A percentile compares a stretch with the other conserved stretches of the same genome.
These are phyloP conservation scores for Setomelanomma holmii DNA, from an alignment of 2,329 filamentous ascomycete species.

Conservation along the genomic window DNA sequence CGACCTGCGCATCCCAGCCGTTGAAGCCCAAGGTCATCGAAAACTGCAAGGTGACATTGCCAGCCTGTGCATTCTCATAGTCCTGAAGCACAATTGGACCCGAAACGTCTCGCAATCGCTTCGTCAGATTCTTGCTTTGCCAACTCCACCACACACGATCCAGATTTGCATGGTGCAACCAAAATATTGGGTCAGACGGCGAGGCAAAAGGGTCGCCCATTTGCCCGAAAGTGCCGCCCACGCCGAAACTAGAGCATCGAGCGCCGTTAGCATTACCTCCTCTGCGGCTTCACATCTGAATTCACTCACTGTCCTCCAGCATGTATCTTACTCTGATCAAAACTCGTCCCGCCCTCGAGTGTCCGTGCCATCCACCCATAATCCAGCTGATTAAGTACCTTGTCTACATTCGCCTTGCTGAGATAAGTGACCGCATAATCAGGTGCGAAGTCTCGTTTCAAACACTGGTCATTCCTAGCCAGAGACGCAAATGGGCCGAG, in stretches of 20 bases:
- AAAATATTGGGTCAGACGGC: constrained; percentile 54
- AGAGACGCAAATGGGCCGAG: constrained; percentile 3
- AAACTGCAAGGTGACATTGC: constrained; percentile 52
- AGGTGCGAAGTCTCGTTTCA: neutral
- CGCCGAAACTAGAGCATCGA: constrained; percentile 10
- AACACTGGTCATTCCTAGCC: neutral
- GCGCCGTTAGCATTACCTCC: neutral
- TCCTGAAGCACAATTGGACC: constrained; percentile 50
- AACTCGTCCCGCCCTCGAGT: constrained; percentile 8
- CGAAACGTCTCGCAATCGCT: constrained; percentile 44
- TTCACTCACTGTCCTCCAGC: constrained; percentile 11
- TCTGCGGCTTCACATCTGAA: neutral
- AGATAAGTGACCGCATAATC: neutral
- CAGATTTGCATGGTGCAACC: constrained; percentile 54
- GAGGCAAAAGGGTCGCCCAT: constrained; percentile 42
- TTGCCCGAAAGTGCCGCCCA: constrained; percentile 5
- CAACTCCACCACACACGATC: constrained; percentile 58
- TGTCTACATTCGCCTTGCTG: neutral
- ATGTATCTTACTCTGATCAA: constrained; percentile 8
- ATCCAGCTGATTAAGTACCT: constrained; percentile 10
- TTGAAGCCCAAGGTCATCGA: constrained; percentile 43
- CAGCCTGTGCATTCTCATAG: constrained; percentile 42
- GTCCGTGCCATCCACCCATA: constrained; percentile 9
- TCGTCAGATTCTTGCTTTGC: constrained; percentile 49
- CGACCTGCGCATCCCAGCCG: neutral